Evolutionary conservation across 805 yeast species (phyloP).

Genomic region (Candida yuanshanica): DNA sequence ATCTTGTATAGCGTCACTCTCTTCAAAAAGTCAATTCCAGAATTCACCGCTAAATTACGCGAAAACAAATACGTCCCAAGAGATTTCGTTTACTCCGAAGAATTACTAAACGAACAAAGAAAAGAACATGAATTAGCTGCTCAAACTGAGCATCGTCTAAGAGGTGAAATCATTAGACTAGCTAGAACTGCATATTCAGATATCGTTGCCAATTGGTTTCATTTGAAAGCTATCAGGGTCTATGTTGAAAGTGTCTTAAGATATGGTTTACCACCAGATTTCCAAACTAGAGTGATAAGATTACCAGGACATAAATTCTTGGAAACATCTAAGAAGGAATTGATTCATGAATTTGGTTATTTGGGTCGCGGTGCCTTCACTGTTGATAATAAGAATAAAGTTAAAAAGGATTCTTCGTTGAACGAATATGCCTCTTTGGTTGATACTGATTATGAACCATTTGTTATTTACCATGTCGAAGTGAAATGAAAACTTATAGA

Average conservation of each 20-base stretch:
- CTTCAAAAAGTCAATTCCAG: slow-evolving; percentile 73
- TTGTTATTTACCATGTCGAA: slow-evolving; percentile 69
- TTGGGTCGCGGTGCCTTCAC: slow-evolving; percentile 86
- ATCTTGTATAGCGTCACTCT: slow-evolving; percentile 71
- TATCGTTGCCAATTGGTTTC: slow-evolving; percentile 81
- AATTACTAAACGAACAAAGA: slow-evolving; percentile 61
- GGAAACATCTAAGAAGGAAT: slow-evolving; percentile 59
- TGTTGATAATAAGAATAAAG: slow-evolving; percentile 59
- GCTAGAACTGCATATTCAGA: slow-evolving; percentile 89
- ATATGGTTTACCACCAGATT: slow-evolving; percentile 95
- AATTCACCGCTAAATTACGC: slow-evolving; percentile 65
- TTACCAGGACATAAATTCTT: slow-evolving; percentile 39
- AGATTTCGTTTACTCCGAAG: slow-evolving; percentile 84
- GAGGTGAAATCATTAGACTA: slow-evolving; percentile 74
- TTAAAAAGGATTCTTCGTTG: slow-evolving; percentile 58
- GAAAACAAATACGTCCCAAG: slow-evolving; percentile 90
- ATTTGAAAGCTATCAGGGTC: slow-evolving; percentile 77
- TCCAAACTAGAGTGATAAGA: slow-evolving; percentile 46
- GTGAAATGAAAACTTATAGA: slow-evolving; percentile 23
- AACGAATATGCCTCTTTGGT: slow-evolving; percentile 88
- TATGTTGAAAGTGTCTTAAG: slow-evolving; percentile 92
- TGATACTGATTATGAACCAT: slow-evolving; percentile 94
- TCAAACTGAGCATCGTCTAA: slow-evolving; percentile 65
- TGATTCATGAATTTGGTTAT: slow-evolving; percentile 75
- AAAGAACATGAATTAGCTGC: slow-evolving; percentile 75